Evolutionary conservation across 1,284 basidiomycete genomes (phyloP).

Genomic region (Afroboletus lepidellus): DNA sequence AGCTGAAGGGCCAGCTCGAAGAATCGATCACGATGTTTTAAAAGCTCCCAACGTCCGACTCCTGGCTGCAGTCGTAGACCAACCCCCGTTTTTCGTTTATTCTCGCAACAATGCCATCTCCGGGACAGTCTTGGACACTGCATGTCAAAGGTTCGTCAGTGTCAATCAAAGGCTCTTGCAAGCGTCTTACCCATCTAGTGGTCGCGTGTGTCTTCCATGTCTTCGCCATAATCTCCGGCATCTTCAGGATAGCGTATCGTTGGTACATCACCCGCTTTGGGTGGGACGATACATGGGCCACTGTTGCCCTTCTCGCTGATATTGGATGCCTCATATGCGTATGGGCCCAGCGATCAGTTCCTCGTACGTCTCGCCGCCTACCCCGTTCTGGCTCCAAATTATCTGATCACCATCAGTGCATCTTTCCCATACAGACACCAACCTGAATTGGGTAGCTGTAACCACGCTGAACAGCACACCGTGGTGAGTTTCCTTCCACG

Average conservation of each 20-base stretch:
- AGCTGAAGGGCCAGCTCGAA: neutral
- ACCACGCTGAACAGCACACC: neutral
- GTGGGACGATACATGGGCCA: conserved; percentile 13
- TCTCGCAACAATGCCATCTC: neutral
- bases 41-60: too few species aligned
- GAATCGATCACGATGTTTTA: neutral
- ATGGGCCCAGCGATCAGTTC: neutral
- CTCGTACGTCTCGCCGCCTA: neutral
- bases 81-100: too few species aligned
- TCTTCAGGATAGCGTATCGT: conserved; percentile 8
- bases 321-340: neutral
- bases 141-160: neutral
- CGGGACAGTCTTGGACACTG: neutral
- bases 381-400: neutral
- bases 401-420: neutral
- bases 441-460: neutral
- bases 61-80: neutral
- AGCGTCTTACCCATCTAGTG: neutral
- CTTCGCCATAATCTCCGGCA: neutral
- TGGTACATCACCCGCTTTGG: conserved; percentile 3
- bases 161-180: neutral
- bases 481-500: neutral
- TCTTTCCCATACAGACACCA: neutral
- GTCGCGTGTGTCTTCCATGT: neutral
- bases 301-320: neutral